Evolutionary conservation across 805 yeast genomes (phyloP).

Genomic region (Cyberlindnera xishuangbannaensis): DNA sequence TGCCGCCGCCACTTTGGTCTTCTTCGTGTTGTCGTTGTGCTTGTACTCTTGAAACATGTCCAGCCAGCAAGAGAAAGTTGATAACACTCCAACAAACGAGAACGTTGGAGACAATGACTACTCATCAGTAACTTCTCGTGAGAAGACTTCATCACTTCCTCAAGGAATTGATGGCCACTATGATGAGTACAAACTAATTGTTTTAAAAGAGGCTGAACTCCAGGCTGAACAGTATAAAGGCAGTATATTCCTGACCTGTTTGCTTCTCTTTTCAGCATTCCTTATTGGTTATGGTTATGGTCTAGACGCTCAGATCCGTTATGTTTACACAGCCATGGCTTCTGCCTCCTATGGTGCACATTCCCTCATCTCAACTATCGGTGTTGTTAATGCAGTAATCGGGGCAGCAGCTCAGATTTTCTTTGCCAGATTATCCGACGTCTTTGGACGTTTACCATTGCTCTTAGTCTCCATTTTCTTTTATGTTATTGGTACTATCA

Average conservation of each 20-base stretch:
- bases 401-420: constrained; percentile 67
- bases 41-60: no score
- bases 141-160: no score
- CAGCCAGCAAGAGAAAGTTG: no score
- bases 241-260: constrained; percentile 27
- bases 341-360: constrained; percentile 47
- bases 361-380: constrained; percentile 52
- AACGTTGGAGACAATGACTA: no score
- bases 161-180: not conserved
- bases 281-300: constrained; percentile 49
- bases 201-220: not conserved
- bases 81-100: no score
- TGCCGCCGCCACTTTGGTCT: no score
- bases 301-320: constrained; percentile 45
- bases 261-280: constrained; percentile 40
- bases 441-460: constrained; percentile 56
- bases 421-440: constrained; percentile 57
- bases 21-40: no score
- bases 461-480: constrained; percentile 43
- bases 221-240: constrained; percentile 37
- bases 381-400: constrained; percentile 51
- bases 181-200: not conserved
- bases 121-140: no score
- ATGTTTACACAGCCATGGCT: constrained; percentile 49
- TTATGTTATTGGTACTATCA: constrained; percentile 57